Conservation (phyloP, 2,329 filamentous ascomycete genomes). For the Mycosphaerella sp. region DNA sequence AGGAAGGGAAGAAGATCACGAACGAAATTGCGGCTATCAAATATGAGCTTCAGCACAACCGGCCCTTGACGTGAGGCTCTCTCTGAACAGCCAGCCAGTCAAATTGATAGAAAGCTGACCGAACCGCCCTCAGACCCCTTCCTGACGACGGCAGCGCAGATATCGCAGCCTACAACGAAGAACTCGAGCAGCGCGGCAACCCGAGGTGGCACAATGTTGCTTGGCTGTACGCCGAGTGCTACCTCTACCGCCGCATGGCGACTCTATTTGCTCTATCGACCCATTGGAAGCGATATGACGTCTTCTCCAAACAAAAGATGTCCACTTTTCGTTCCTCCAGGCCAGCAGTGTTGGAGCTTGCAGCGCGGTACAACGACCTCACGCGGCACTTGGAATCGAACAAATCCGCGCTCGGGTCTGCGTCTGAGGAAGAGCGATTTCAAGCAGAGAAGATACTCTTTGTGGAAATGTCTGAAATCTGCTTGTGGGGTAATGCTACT, state of each 20-base stretch:
- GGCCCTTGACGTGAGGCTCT: slow-evolving; percentile 62
- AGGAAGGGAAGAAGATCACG: slow-evolving; percentile 82
- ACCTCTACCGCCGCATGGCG: slow-evolving; percentile 80
- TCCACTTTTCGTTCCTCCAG: slow-evolving; percentile 88
- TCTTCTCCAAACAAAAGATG: slow-evolving; percentile 86
- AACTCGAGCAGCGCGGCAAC: slow-evolving; percentile 66
- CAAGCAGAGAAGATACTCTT: slow-evolving; percentile 75
- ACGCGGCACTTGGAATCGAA: slow-evolving; percentile 58
- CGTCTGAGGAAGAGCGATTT: slow-evolving; percentile 49
- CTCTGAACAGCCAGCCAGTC: too few species aligned
- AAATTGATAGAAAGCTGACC: slow-evolving; percentile 2
- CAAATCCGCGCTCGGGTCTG: slow-evolving; percentile 38
- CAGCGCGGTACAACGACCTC: slow-evolving; percentile 69
- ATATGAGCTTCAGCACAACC: slow-evolving; percentile 90
- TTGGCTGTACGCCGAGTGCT: slow-evolving; percentile 93
- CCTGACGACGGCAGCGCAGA: slow-evolving; percentile 71
- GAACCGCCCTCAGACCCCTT: slow-evolving; percentile 57
- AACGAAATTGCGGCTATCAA: slow-evolving; percentile 75
- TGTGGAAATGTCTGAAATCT: slow-evolving; percentile 90
- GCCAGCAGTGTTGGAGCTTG: slow-evolving; percentile 75
- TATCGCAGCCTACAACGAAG: slow-evolving; percentile 75
- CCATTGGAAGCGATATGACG: slow-evolving; percentile 85
- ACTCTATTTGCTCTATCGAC: slow-evolving; percentile 69
- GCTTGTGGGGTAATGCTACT: slow-evolving; percentile 94
- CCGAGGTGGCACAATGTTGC: slow-evolving; percentile 76